Evolutionary conservation across 176 grass and related monocot species (phyloP).

Genomic region (Urochloa ruziziensis): DNA sequence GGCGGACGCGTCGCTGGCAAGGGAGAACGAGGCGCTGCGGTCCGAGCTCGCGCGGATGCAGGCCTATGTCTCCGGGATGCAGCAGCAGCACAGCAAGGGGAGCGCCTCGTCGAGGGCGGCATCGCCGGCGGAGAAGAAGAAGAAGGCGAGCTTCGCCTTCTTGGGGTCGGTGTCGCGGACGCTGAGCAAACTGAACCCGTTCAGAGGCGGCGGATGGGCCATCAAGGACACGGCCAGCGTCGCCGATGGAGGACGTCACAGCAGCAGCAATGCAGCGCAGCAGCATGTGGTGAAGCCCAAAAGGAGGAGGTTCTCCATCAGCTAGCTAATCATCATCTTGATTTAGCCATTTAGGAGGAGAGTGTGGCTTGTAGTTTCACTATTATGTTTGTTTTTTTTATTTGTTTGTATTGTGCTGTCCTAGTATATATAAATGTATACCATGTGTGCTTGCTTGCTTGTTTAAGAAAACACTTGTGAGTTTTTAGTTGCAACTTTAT

Average conservation of each 20-base stretch:
- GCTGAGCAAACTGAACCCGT: conserved; percentile 83
- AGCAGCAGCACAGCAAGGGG: conserved; percentile 36
- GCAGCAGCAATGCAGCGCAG: not conserved
- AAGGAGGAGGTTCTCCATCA: conserved; percentile 77
- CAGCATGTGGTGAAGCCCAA: conserved; percentile 53
- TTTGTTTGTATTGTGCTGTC: not conserved
- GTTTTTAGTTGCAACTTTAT: too few species aligned
- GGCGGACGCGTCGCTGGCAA: conserved; percentile 49
- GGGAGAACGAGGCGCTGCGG: conserved; percentile 74
- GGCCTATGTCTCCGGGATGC: conserved; percentile 50
- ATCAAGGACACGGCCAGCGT: conserved; percentile 69
- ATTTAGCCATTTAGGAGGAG: too few species aligned
- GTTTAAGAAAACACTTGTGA: not conserved
- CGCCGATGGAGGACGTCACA: not conserved
- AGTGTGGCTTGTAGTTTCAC: too few species aligned
- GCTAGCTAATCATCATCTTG: too few species aligned
- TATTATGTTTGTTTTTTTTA: not conserved
- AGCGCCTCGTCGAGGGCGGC: not conserved
- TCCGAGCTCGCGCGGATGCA: conserved; percentile 64
- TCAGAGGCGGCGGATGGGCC: conserved; percentile 49
- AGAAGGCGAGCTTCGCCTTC: conserved; percentile 39
- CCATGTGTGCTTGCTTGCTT: not conserved
- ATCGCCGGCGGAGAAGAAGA: not conserved
- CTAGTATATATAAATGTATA: not conserved
- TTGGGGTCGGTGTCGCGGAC: conserved; percentile 69